A percentile compares a stretch with the other conserved stretches of the same genome.
These are phyloP conservation scores for Diaporthe velutina DNA, from an alignment of 2,329 filamentous ascomycete species.

Conservation along the genomic window DNA sequence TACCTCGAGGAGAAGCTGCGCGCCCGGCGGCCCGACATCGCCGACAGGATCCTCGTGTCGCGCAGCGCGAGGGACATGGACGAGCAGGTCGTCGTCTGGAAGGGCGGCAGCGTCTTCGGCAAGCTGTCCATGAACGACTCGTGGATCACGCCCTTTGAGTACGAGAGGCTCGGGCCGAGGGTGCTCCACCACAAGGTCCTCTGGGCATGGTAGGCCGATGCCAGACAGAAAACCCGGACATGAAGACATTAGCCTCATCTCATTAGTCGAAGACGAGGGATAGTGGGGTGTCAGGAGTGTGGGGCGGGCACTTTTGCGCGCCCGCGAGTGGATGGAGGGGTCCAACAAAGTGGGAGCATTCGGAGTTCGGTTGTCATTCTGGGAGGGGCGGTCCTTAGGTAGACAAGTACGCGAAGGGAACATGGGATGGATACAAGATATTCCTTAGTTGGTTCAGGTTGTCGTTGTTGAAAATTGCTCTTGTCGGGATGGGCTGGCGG, in stretches of 20 bases:
- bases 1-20: slow-evolving; percentile 88
- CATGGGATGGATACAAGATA: neutral
- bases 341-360: slow-evolving; percentile 3
- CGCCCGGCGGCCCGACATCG: slow-evolving; percentile 71
- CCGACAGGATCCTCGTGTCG: slow-evolving; percentile 72
- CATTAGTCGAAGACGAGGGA: neutral
- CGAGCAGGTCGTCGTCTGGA: slow-evolving; percentile 97
- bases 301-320: neutral
- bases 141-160: slow-evolving; percentile 91
- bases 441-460: neutral
- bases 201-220: slow-evolving; percentile 69
- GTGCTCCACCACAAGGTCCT: slow-evolving; percentile 86
- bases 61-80: slow-evolving; percentile 91
- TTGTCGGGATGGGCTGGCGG: neutral
- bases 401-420: neutral
- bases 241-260: neutral
- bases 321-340: no score
- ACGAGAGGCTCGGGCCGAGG: slow-evolving; percentile 85
- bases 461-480: neutral
- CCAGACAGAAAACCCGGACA: no score
- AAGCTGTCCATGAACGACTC: slow-evolving; percentile 93
- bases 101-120: slow-evolving; percentile 96
- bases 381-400: neutral
- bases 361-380: slow-evolving; percentile 28
- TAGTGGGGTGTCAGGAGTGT: no score